Evolutionary conservation across 176 grass and related monocot species (phyloP).

Genomic region (Chloris gayana): DNA sequence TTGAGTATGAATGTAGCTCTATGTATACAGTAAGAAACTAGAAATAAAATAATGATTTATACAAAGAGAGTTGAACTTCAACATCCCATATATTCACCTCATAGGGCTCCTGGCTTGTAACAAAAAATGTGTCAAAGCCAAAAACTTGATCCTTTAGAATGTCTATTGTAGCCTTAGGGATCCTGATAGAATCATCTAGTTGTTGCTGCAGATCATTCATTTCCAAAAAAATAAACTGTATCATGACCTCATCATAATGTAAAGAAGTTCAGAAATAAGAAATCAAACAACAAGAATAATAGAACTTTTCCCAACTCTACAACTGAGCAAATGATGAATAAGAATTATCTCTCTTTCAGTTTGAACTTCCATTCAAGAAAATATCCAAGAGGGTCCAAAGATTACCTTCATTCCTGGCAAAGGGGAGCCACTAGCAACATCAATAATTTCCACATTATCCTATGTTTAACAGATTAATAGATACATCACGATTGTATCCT

Average conservation of each 20-base stretch:
- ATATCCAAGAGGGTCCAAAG: neutral
- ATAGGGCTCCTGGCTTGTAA: constrained; percentile 88
- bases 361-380: neutral
- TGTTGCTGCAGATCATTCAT: constrained; percentile 75
- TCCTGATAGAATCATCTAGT: constrained; percentile 72
- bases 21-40: constrained; percentile 2
- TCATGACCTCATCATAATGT: neutral
- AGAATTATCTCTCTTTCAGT: neutral
- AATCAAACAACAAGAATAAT: constrained; percentile 7
- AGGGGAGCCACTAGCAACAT: constrained; percentile 82
- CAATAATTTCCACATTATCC: constrained; percentile 55
- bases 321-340: constrained; percentile 21
- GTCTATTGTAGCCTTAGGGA: constrained; percentile 87
- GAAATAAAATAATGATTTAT: neutral
- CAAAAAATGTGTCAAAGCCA: constrained; percentile 94
- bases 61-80: neutral
- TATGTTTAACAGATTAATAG: constrained; percentile 52
- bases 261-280: constrained; percentile 11
- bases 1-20: neutral
- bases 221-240: constrained; percentile 26
- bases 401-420: constrained; percentile 97
- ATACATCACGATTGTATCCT: constrained; percentile 5
- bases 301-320: neutral
- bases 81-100: constrained; percentile 59
- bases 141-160: constrained; percentile 98